Conservation (phyloP, 768 basidiomycete genomes). For the Amanita muscaria region DNA sequence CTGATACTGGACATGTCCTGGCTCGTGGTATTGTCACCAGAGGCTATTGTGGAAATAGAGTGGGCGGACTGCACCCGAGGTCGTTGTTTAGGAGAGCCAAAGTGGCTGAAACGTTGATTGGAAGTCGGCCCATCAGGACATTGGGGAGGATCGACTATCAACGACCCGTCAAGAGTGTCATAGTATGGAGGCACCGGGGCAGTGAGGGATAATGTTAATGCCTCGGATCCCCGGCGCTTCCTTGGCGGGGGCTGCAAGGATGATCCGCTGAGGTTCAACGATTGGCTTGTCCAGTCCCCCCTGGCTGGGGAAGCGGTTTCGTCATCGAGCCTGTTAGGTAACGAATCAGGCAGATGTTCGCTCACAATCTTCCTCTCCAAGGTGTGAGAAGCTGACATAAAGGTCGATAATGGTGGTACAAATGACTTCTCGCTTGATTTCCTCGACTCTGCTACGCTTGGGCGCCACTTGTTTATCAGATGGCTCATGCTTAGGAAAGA, state of each 20-base stretch:
- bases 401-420: conserved; percentile 23
- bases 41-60: conserved; percentile 38
- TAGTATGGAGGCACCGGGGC: conserved; percentile 6
- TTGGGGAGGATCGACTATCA: background rate
- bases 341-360: conserved; percentile 12
- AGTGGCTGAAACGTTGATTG: conserved; percentile 18
- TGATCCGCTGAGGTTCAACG: conserved; percentile 25
- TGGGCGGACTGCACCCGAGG: conserved; percentile 33
- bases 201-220: conserved; percentile 11
- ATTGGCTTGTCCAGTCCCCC: conserved; percentile 22
- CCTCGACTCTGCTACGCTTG: conserved; percentile 26
- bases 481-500: conserved; percentile 50
- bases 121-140: conserved; percentile 17
- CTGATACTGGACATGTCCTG: conserved; percentile 31
- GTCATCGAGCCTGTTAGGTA: conserved; percentile 1
- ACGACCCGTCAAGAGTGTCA: background rate
- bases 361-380: conserved; percentile 27
- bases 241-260: conserved; percentile 43
- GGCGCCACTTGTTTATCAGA: conserved; percentile 44
- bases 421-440: conserved; percentile 1
- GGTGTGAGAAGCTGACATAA: conserved; percentile 19
- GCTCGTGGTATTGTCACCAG: conserved; percentile 25
- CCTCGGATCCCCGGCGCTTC: conserved; percentile 36
- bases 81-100: conserved; percentile 31
- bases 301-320: conserved; percentile 23